Percentiles rank a stretch among this genome's conserved stretches.
Conservation (phyloP, 78 protist species). For the slime mould (Dictyostelium discoideum) region dicty_2.7 NC_007088.5:195001-195500, state of each 20-base stretch:
- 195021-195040: constrained; percentile 45
- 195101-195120: constrained; percentile 58
- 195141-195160: constrained; percentile 64
- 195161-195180: constrained; percentile 60
- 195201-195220: constrained; percentile 71
- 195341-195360: constrained; percentile 41
- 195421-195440: neutral
- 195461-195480: neutral
- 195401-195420: constrained; percentile 16
- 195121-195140: constrained; percentile 77
- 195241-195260: neutral
- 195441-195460: neutral
- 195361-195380: constrained; percentile 23
- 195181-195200: constrained; percentile 56
- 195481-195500: neutral
- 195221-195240: constrained; percentile 67
- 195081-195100: constrained; percentile 52
- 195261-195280: neutral
- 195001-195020: constrained; percentile 65
- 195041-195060: constrained; percentile 53
- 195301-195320: neutral
- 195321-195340: neutral
- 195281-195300: neutral
- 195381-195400: neutral
- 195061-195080: constrained; percentile 18